A percentile compares a stretch with the other conserved stretches of the same genome.
These are phyloP conservation scores for Dendryphion nanum DNA, from an alignment of 2,329 filamentous ascomycete species.

Conservation along the genomic window DNA sequence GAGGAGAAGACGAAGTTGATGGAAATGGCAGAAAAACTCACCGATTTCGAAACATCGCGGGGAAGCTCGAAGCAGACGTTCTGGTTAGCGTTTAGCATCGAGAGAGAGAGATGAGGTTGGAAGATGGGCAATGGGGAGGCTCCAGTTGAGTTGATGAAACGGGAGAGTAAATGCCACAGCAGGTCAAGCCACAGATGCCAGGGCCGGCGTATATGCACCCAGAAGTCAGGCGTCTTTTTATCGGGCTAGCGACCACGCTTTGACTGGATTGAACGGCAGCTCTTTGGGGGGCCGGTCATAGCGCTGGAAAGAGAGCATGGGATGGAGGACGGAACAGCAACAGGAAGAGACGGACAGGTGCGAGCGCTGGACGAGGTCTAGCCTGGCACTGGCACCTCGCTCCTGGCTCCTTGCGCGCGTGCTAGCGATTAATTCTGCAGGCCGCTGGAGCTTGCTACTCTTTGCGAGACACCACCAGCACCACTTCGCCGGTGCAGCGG, in stretches of 20 bases:
- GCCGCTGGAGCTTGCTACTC: too few relatives aligned
- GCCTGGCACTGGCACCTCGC: too few relatives aligned
- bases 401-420: too few relatives aligned
- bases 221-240: slow-evolving; percentile 36
- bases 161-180: slow-evolving; percentile 31
- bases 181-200: slow-evolving; percentile 36
- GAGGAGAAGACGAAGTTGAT: slow-evolving; percentile 16
- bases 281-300: too few relatives aligned
- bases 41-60: slow-evolving; percentile 50
- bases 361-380: too few relatives aligned
- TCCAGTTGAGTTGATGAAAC: slow-evolving; percentile 37
- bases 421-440: too few relatives aligned
- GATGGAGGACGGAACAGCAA: too few relatives aligned
- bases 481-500: too few relatives aligned
- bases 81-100: slow-evolving; percentile 26
- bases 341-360: too few relatives aligned
- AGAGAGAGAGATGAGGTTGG: slow-evolving; percentile 23
- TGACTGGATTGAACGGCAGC: slow-evolving; percentile 21
- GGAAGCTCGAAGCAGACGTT: slow-evolving; percentile 26
- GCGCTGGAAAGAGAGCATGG: too few relatives aligned
- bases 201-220: slow-evolving; percentile 17
- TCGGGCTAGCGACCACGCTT: slow-evolving; percentile 30
- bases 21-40: slow-evolving; percentile 18
- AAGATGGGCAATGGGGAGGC: slow-evolving; percentile 20
- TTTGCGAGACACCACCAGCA: too few relatives aligned